Evolutionary conservation across 164 flowering plant species (phyloP), one percentile per base, ranked within the genome.

Genomic region (Vitis cinerea): DNA sequence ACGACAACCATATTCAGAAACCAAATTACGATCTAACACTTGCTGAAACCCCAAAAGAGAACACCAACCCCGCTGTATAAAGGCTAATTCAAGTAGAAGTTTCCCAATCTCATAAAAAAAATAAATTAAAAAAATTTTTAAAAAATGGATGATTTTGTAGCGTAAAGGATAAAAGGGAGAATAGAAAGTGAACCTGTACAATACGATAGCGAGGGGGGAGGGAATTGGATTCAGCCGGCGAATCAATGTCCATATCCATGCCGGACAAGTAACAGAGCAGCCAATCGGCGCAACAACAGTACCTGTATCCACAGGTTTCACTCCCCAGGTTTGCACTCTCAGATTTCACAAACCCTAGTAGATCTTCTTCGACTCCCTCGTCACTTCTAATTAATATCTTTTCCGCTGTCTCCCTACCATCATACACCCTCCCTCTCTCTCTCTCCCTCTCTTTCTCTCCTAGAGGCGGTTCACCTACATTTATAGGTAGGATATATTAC

Each of bases 231-330:
- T 69, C 82, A 11, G 74, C 55, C 19, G 82, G 79, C 23, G 87
- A 83, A 76, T 89, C 92, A 54, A 83, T 23, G 10, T 76, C 79
- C 80, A 78, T 78, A 15, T 81, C 88, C 86, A 82, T 83, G 29
- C 80, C 66, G 53, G 79, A 68, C 68, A 83, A 51, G 62, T 54
- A 74, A 60, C 80, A 63, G 23, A 71, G 74, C 69, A 87, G 66
- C 93, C 85, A 87, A 72, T 81, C 84, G 23, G 71, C 71, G 72
- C 87, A 85, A 72, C 81, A 77, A 75, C 86, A 83, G 69, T 65
- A 66, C 30, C 78, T 62, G 59, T 75, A 68, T 71, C 86, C 63
- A 17, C 81, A 68, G 70, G 70, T 74, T 47, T 70, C 74, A 62
- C 85, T 85, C 86, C 84, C 90, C 87, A 88, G 87, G 69, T 67